These are phyloP conservation scores for Tuber microsphaerosporum DNA, from an alignment of 495 filamentous ascomycete species.

Conservation along the genomic window DNA sequence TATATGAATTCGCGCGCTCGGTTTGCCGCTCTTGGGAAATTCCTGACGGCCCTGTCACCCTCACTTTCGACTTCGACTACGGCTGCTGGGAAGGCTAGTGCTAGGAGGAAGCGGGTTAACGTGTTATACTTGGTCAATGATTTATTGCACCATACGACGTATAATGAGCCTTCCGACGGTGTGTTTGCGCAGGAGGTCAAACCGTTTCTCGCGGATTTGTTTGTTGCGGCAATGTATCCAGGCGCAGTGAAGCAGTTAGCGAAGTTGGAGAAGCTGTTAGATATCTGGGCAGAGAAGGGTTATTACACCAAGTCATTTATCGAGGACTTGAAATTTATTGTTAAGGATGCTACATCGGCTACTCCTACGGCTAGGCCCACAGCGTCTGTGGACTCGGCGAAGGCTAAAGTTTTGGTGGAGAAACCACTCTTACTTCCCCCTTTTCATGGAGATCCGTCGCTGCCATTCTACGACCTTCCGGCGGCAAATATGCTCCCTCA, in stretches of 20 bases:
- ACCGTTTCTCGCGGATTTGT: slow-evolving; percentile 54
- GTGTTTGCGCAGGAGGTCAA: slow-evolving; percentile 57
- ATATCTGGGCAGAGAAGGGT: slow-evolving; percentile 62
- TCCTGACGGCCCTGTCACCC: slow-evolving; percentile 60
- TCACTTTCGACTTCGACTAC: slow-evolving; percentile 48
- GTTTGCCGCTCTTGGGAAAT: slow-evolving; percentile 64
- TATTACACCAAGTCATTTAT: slow-evolving; percentile 60
- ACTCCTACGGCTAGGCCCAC: neutral
- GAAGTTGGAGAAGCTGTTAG: slow-evolving; percentile 60
- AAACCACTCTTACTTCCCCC: slow-evolving; percentile 36
- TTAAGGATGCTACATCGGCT: slow-evolving; percentile 40
- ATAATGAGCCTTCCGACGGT: slow-evolving; percentile 50
- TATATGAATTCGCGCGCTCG: slow-evolving; percentile 65
- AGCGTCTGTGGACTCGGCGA: slow-evolving; percentile 21
- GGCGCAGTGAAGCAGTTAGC: slow-evolving; percentile 58
- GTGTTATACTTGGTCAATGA: slow-evolving; percentile 79
- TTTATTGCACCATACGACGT: slow-evolving; percentile 68
- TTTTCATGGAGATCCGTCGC: slow-evolving; percentile 64
- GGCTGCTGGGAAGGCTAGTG: slow-evolving; percentile 48
- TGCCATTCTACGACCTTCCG: slow-evolving; percentile 76
- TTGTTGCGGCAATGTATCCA: slow-evolving; percentile 56
- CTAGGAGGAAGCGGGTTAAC: slow-evolving; percentile 64
- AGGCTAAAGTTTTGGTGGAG: slow-evolving; percentile 17
- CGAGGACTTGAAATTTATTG: slow-evolving; percentile 50
- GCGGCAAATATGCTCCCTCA: slow-evolving; percentile 74